phyloP scores from a whole-genome alignment of 495 filamentous ascomycete species.

The Pyronema omphalodes region DNA sequence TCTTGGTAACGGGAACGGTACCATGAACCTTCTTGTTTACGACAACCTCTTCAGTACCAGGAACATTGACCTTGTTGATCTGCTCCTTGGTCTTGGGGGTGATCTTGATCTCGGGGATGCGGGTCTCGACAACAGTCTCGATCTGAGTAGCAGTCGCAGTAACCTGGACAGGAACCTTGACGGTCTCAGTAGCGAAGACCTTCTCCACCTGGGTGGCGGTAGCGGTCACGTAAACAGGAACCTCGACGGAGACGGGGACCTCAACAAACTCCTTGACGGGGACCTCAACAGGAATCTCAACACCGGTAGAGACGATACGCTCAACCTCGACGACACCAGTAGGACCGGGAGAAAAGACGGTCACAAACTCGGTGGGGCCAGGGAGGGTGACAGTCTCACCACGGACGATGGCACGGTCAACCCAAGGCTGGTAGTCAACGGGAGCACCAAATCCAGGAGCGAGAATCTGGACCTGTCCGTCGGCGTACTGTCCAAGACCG shows the following conservation, averaged over 20 bases:
- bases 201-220: neutral
- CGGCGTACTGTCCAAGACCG: slow-evolving; percentile 1
- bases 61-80: slow-evolving; percentile 15
- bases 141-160: slow-evolving; percentile 5
- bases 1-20: slow-evolving; percentile 23
- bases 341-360: neutral
- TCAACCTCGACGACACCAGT: neutral
- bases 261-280: neutral
- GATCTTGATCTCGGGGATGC: slow-evolving; percentile 7
- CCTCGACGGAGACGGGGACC: slow-evolving; percentile 1
- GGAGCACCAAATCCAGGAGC: neutral
- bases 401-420: neutral
- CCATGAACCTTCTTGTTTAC: slow-evolving; percentile 20
- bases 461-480: slow-evolving; percentile 12
- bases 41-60: slow-evolving; percentile 23
- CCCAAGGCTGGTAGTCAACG: neutral
- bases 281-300: neutral
- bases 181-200: neutral
- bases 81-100: slow-evolving; percentile 28
- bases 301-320: neutral
- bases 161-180: slow-evolving; percentile 2
- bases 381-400: neutral
- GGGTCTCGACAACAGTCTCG: slow-evolving; percentile 7
- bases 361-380: neutral
- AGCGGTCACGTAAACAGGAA: neutral